phyloP scores from a whole-genome alignment of 2,329 filamentous ascomycete species.

The Arthrinium phaeospermum region DNA sequence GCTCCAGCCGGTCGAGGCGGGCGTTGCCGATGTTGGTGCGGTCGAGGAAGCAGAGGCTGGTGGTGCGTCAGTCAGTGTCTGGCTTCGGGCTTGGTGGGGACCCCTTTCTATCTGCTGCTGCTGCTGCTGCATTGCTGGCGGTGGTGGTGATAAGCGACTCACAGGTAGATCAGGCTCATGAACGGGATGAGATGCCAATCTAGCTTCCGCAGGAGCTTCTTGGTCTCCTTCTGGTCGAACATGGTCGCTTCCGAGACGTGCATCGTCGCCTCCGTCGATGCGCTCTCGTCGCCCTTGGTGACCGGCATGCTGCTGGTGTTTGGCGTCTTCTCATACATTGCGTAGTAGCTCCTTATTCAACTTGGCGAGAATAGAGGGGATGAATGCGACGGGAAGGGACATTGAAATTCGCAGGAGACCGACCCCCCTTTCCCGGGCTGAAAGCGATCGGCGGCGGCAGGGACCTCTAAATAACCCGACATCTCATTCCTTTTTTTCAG shows the following conservation, averaged over 20 bases:
- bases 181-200: slow-evolving; percentile 64
- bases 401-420: not conserved
- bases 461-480: not conserved
- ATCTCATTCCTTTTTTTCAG: not conserved
- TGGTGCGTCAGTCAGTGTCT: too few species aligned
- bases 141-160: slow-evolving; percentile 24
- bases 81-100: too few species aligned
- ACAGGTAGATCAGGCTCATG: slow-evolving; percentile 64
- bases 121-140: too few species aligned
- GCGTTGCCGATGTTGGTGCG: slow-evolving; percentile 55
- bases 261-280: not conserved
- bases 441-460: too few species aligned
- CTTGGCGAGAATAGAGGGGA: too few species aligned
- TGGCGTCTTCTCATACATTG: not conserved
- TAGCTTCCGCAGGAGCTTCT: slow-evolving; percentile 57
- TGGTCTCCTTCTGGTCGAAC: slow-evolving; percentile 48
- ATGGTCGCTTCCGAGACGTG: slow-evolving; percentile 24
- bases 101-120: not conserved
- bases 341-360: not conserved
- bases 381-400: not conserved
- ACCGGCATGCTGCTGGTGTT: too few species aligned
- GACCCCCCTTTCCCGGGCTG: not conserved
- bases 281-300: slow-evolving; percentile 11
- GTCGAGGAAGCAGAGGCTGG: slow-evolving; percentile 55
- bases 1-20: slow-evolving; percentile 41